Conservation (phyloP, 805 yeast species). For the Brettanomyces bruxellensis region DNA sequence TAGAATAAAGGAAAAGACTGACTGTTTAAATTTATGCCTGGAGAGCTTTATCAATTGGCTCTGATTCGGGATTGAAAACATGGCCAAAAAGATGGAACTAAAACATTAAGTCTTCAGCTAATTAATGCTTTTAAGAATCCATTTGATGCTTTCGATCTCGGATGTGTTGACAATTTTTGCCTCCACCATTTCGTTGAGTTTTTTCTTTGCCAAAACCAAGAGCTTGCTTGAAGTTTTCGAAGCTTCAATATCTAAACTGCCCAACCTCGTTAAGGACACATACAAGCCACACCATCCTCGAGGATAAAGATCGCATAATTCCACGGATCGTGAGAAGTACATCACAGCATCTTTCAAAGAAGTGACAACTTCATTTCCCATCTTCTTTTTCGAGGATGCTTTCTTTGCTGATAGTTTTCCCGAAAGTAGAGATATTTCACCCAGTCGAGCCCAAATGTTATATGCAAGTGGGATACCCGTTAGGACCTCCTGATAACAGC, state of each 20-base stretch:
- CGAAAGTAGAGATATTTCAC: slow-evolving; percentile 33
- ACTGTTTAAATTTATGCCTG: too few relatives aligned
- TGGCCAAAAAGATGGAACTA: too few relatives aligned
- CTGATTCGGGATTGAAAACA: too few relatives aligned
- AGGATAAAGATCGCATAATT: slow-evolving; percentile 58
- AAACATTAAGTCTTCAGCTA: neutral
- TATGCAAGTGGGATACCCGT: slow-evolving; percentile 62
- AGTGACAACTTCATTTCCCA: neutral
- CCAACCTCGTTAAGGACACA: slow-evolving; percentile 8
- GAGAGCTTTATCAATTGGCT: too few relatives aligned
- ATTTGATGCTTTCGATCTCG: slow-evolving; percentile 32
- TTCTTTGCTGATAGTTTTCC: slow-evolving; percentile 3
- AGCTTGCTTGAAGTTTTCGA: slow-evolving; percentile 17
- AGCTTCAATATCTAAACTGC: slow-evolving; percentile 1
- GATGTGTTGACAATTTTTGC: slow-evolving; percentile 16
- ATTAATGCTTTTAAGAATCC: slow-evolving; percentile 7
- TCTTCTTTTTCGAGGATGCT: neutral
- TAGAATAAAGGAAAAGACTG: neutral
- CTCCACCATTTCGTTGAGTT: slow-evolving; percentile 27
- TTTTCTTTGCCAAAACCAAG: slow-evolving; percentile 26
- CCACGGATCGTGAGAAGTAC: slow-evolving; percentile 46
- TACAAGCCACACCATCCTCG: slow-evolving; percentile 42
- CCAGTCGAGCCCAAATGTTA: slow-evolving; percentile 54
- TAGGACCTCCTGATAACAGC: slow-evolving; percentile 62
- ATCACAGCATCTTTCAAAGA: slow-evolving; percentile 3